Percentiles rank a stretch among this genome's conserved stretches.
These are phyloP conservation scores for Coemansia sp. DNA, from an alignment of 192 early-diverging fungal species.

Conservation along the genomic window DNA sequence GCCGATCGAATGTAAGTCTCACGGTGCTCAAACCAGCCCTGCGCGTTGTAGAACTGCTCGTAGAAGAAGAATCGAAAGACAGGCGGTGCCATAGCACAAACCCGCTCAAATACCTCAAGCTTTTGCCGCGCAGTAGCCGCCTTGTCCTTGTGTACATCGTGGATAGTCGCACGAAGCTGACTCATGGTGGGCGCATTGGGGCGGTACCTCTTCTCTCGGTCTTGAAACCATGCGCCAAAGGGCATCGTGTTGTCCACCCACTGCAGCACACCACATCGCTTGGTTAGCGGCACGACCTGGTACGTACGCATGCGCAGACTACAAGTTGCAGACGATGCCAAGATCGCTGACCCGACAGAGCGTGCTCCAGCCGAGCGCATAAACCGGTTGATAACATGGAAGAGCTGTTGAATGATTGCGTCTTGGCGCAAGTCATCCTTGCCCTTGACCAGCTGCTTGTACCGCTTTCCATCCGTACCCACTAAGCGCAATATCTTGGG, in stretches of 20 bases:
- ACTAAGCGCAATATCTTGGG: slow-evolving; percentile 51
- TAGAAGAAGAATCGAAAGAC: slow-evolving; percentile 77
- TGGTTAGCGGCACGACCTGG: slow-evolving; percentile 85
- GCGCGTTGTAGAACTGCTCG: slow-evolving; percentile 69
- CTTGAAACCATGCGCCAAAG: slow-evolving; percentile 69
- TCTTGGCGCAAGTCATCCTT: slow-evolving; percentile 80
- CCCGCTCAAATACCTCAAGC: slow-evolving; percentile 57
- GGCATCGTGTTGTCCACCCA: slow-evolving; percentile 87
- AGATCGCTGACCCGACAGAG: not conserved
- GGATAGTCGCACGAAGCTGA: slow-evolving; percentile 47
- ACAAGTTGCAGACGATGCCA: slow-evolving; percentile 17
- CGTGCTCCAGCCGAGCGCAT: slow-evolving; percentile 39
- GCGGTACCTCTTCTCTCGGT: slow-evolving; percentile 59
- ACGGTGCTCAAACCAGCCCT: slow-evolving; percentile 76
- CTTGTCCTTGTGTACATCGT: slow-evolving; percentile 36
- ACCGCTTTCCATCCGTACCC: slow-evolving; percentile 46
- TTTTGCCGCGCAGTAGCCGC: slow-evolving; percentile 60
- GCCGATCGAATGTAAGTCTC: slow-evolving; percentile 76
- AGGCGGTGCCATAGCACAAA: slow-evolving; percentile 58
- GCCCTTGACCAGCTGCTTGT: slow-evolving; percentile 61
- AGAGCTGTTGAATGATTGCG: slow-evolving; percentile 69
- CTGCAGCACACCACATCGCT: slow-evolving; percentile 89
- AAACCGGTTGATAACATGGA: slow-evolving; percentile 64
- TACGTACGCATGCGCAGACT: slow-evolving; percentile 61
- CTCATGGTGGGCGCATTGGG: slow-evolving; percentile 28